Evolutionary conservation across 768 basidiomycete genomes (phyloP), one percentile per base, ranked within the genome.

Genomic region (Phanerodontia chrysosporium): DNA sequence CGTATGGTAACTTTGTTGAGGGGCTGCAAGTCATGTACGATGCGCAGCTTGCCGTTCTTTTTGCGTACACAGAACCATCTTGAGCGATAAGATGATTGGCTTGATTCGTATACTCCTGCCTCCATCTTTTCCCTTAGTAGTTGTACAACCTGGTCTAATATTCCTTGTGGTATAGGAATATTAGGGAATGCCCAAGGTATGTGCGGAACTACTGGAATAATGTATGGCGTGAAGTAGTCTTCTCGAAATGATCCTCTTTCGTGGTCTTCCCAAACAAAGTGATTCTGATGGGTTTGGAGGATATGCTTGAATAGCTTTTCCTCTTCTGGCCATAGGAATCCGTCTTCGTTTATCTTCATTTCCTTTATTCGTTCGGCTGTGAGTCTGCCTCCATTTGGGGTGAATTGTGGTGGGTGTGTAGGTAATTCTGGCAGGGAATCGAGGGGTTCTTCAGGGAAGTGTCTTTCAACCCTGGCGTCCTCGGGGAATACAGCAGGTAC

Each of bases 61-160:
- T 79, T 79, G 0, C 69, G 27, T 0, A 78, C 74, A 27, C 65
- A 69, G 49, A 79, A 78, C 76, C 74, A 77, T 2, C 66, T 39
- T 0, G 72, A 72, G 3, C 71, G 59, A 52, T 78, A 78, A 0
- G 71, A 71, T 0, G 72, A 70, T 6, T 73, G 66, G 1, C 69
- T 71, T 14, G 70, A 67, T 57, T 78, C 71, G 53, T 77, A 78
- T 0, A 74, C 69, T 4, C 75, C 75, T 1, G 74, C 67, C 1
- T 49, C 64, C 1, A 78, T 70, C 55, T 77, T 76, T 1, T 63
- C 25, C 24, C 70, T 64, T 1, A 79, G 51, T 0, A 75, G 58
- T 3, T 67, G 59, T 1, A 73, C 63, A 0, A 78, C 71, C 57
- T 71, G 44, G 1, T 72, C 66, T 0, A 57, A 5, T 18, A 75